Percentiles rank a stretch among this genome's conserved stretches.
Evolutionary conservation across 1,139 yeast genomes (phyloP).

Genomic region (Suzukiozyma palmioleophila): DNA sequence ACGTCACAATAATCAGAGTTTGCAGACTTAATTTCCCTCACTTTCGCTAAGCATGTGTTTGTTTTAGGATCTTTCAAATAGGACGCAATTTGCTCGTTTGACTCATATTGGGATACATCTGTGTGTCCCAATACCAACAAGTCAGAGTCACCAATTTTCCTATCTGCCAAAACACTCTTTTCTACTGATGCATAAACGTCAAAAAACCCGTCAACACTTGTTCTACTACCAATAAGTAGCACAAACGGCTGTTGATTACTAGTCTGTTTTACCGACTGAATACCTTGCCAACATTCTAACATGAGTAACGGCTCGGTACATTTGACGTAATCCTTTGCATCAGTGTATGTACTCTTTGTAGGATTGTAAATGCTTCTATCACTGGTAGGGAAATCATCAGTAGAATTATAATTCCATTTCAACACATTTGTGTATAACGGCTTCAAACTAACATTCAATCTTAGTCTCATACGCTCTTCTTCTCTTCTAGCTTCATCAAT

Average conservation of each 20-base stretch:
- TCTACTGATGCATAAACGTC: slow-evolving; percentile 81
- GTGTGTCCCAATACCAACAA: slow-evolving; percentile 59
- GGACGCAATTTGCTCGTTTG: slow-evolving; percentile 13
- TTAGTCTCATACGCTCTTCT: slow-evolving; percentile 72
- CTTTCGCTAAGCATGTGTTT: slow-evolving; percentile 68
- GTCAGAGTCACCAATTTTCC: slow-evolving; percentile 70
- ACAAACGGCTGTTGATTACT: slow-evolving; percentile 63
- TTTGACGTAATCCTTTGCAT: slow-evolving; percentile 59
- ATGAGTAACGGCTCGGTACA: slow-evolving; percentile 76
- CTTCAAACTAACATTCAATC: slow-evolving; percentile 73
- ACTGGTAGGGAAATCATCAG: slow-evolving; percentile 53
- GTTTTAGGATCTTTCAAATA: slow-evolving; percentile 26
- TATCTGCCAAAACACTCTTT: slow-evolving; percentile 45
- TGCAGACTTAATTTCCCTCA: slow-evolving; percentile 64
- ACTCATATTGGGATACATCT: slow-evolving; percentile 5
- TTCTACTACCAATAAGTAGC: slow-evolving; percentile 69
- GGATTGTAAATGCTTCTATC: slow-evolving; percentile 35
- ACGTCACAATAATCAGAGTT: slow-evolving; percentile 67
- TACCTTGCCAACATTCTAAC: slow-evolving; percentile 92
- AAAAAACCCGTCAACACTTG: slow-evolving; percentile 80
- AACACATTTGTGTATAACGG: slow-evolving; percentile 70
- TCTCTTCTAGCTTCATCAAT: slow-evolving; percentile 50
- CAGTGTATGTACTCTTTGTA: slow-evolving; percentile 44
- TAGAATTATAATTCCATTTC: slow-evolving; percentile 69
- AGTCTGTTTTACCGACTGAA: slow-evolving; percentile 67